Conservation (phyloP, 1,284 basidiomycete species). For the Microbotryum silenes-acaulis region DNA sequence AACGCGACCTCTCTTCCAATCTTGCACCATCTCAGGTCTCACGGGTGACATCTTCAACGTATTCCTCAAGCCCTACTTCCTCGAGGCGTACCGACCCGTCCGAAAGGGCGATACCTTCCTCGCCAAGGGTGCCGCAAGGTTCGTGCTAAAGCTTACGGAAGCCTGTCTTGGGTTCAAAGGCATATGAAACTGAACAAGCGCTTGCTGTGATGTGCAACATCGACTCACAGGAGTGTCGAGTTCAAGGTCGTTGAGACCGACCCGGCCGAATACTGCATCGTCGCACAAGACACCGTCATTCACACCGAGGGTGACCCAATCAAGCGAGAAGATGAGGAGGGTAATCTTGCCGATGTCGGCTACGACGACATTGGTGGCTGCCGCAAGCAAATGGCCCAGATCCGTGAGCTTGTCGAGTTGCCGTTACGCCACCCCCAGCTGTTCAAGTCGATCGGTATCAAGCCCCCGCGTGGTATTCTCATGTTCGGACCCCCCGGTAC, state of each 20-base stretch:
- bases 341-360: conserved; percentile 91
- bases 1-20: background rate
- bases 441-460: conserved; percentile 99
- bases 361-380: conserved; percentile 99
- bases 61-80: conserved; percentile 97
- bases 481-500: conserved; percentile 96
- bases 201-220: background rate
- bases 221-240: conserved; percentile 58
- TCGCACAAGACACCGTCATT: conserved; percentile 93
- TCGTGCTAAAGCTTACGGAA: background rate
- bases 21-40: conserved; percentile 46
- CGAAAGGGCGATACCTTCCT: conserved; percentile 98
- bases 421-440: conserved; percentile 96
- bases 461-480: conserved; percentile 94
- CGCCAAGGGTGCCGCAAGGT: conserved; percentile 92
- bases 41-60: conserved; percentile 99
- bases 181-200: background rate
- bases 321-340: conserved; percentile 97
- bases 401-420: conserved; percentile 96
- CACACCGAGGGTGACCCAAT: conserved; percentile 97
- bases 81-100: conserved; percentile 94
- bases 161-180: background rate
- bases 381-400: conserved; percentile 98
- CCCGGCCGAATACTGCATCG: conserved; percentile 91
- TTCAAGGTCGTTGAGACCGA: conserved; percentile 82